Evolutionary conservation across 208 protist genomes (phyloP).

Genomic region (Acanthamoeba triangularis): DNA sequence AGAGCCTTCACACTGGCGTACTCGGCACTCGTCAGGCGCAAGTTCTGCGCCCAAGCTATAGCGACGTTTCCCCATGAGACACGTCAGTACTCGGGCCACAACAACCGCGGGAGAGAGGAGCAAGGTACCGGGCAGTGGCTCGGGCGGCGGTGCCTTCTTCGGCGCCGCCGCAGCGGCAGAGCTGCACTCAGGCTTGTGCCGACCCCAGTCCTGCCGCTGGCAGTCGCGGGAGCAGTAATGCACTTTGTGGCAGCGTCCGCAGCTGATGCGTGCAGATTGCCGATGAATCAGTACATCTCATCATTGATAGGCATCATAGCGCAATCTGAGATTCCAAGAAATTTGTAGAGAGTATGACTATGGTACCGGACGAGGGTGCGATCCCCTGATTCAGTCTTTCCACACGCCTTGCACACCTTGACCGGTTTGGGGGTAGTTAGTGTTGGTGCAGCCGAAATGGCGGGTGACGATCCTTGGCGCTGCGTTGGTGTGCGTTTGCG

Average conservation of each 20-base stretch:
- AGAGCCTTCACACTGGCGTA: neutral
- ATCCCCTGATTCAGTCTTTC: neutral
- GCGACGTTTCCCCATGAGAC: neutral
- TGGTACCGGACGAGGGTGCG: neutral
- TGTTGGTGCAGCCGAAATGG: neutral
- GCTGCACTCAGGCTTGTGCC: neutral
- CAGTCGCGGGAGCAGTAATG: conserved; percentile 39
- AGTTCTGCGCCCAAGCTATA: neutral
- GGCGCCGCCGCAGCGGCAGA: neutral
- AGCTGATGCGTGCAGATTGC: neutral
- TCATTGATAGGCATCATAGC: no score
- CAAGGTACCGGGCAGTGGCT: neutral
- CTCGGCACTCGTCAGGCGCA: neutral
- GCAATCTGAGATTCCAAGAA: neutral
- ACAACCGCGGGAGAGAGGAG: neutral
- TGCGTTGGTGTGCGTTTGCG: neutral
- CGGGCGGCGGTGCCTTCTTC: neutral
- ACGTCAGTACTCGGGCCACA: no score
- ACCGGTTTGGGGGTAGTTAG: neutral
- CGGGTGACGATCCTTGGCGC: neutral
- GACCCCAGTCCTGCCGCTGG: conserved; percentile 4
- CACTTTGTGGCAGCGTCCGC: conserved; percentile 12
- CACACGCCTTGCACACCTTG: neutral
- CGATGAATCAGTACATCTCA: neutral
- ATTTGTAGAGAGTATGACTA: no score